Percentiles rank a stretch among this genome's conserved stretches.
These are phyloP conservation scores for Ogataea chonburiensis DNA, from an alignment of 805 yeast species.

Conservation along the genomic window DNA sequence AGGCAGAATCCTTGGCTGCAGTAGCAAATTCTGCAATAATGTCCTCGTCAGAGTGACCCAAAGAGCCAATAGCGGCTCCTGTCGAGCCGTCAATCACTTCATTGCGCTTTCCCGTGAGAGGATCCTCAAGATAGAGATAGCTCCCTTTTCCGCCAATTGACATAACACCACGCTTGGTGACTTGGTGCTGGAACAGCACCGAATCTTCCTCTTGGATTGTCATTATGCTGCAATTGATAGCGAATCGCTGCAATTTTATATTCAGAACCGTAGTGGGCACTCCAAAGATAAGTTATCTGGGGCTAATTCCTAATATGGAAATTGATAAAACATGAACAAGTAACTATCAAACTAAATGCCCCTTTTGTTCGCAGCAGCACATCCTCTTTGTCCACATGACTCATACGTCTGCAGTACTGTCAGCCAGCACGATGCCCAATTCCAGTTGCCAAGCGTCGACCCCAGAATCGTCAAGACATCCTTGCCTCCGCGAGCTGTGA, in stretches of 20 bases:
- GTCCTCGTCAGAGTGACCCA: constrained; percentile 41
- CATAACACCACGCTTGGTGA: constrained; percentile 36
- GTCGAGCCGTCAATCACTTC: constrained; percentile 39
- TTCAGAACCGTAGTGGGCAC: too few relatives aligned
- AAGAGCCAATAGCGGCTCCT: constrained; percentile 47
- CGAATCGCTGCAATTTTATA: too few relatives aligned
- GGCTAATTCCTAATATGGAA: neutral
- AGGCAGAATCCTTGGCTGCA: constrained; percentile 33
- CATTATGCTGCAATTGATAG: too few relatives aligned
- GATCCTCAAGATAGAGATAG: constrained; percentile 38
- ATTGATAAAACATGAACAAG: neutral
- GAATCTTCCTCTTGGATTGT: neutral
- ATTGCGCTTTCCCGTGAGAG: constrained; percentile 34
- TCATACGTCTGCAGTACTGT: too few relatives aligned
- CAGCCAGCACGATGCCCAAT: too few relatives aligned
- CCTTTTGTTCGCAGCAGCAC: too few relatives aligned
- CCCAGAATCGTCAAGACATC: too few relatives aligned
- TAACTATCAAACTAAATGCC: too few relatives aligned
- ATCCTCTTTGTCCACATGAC: too few relatives aligned
- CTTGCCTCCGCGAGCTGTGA: too few relatives aligned
- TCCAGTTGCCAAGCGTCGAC: too few relatives aligned
- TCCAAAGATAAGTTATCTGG: too few relatives aligned
- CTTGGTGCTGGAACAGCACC: constrained; percentile 38
- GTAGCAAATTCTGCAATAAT: constrained; percentile 36
- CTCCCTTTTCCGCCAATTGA: constrained; percentile 43